Percentiles rank a stretch among this genome's conserved stretches.
Evolutionary conservation across 2,329 filamentous ascomycete species (phyloP).

Genomic region (Cercospora brassicicola): DNA sequence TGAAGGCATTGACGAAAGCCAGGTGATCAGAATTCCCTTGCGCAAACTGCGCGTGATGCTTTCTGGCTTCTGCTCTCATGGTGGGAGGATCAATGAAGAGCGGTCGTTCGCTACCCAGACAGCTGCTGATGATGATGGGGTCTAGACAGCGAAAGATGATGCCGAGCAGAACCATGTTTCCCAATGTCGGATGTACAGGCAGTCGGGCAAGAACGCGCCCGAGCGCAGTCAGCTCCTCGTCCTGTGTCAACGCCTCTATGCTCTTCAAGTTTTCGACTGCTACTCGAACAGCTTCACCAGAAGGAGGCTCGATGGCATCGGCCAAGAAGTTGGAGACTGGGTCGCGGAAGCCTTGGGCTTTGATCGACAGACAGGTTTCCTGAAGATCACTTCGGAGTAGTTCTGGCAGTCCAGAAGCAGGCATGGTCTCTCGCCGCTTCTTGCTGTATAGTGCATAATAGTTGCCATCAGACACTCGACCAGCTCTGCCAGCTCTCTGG

Average conservation of each 20-base stretch:
- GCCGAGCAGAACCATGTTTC: slow-evolving; percentile 54
- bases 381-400: slow-evolving; percentile 49
- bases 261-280: slow-evolving; percentile 44
- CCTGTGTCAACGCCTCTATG: slow-evolving; percentile 46
- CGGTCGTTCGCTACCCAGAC: slow-evolving; percentile 38
- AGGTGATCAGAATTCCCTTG: slow-evolving; percentile 50
- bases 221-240: slow-evolving; percentile 49
- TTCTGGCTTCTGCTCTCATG: slow-evolving; percentile 29
- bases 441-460: slow-evolving; percentile 53
- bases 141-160: slow-evolving; percentile 55
- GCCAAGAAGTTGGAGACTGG: slow-evolving; percentile 46
- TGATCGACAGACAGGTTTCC: slow-evolving; percentile 48
- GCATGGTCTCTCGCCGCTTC: slow-evolving; percentile 39
- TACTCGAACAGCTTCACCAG: slow-evolving; percentile 39
- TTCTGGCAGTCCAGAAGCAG: slow-evolving; percentile 41
- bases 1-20: slow-evolving; percentile 47
- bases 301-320: slow-evolving; percentile 50
- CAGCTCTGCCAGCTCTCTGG: slow-evolving; percentile 54
- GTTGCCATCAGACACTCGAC: slow-evolving; percentile 50
- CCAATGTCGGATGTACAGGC: slow-evolving; percentile 48
- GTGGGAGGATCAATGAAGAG: slow-evolving; percentile 39
- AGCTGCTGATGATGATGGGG: slow-evolving; percentile 50
- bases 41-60: slow-evolving; percentile 37
- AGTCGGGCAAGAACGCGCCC: slow-evolving; percentile 46
- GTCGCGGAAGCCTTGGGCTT: slow-evolving; percentile 41